A percentile compares a stretch with the other conserved stretches of the same genome.
phyloP scores from a whole-genome alignment of 2,329 filamentous ascomycete genomes.

The Chalara sp. region DNA sequence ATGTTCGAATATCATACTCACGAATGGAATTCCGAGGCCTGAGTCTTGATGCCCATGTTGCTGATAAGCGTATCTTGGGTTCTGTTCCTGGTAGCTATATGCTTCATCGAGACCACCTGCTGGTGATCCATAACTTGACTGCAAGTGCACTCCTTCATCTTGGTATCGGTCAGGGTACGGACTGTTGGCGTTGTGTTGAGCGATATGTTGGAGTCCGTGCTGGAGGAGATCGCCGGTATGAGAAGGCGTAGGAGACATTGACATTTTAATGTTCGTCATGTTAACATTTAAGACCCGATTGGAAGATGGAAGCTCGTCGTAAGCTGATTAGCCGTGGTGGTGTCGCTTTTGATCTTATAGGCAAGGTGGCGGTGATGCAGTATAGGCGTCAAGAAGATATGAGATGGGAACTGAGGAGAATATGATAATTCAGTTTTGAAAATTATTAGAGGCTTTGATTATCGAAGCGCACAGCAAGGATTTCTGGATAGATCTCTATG shows the following conservation, averaged over 20 bases:
- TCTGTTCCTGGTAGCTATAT: constrained; percentile 14
- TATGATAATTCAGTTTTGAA: too few species aligned
- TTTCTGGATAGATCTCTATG: too few species aligned
- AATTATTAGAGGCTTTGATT: too few species aligned
- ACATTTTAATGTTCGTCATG: constrained; percentile 12
- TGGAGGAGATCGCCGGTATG: constrained; percentile 32
- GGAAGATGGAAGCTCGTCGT: too few species aligned
- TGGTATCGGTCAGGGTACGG: constrained; percentile 22
- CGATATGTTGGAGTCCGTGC: constrained; percentile 36
- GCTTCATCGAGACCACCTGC: constrained; percentile 12
- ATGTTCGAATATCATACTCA: constrained; percentile 7
- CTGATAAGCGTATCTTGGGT: constrained; percentile 19
- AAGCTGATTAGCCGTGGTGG: too few species aligned
- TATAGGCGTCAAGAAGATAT: not conserved
- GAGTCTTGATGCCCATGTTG: constrained; percentile 21
- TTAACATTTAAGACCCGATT: not conserved
- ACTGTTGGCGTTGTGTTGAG: constrained; percentile 35
- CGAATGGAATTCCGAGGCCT: constrained; percentile 20
- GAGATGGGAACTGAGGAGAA: not conserved
- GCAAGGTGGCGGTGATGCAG: too few species aligned
- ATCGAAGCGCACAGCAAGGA: too few species aligned
- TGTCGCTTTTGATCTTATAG: too few species aligned
- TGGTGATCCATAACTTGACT: constrained; percentile 23
- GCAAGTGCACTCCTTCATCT: constrained; percentile 17
- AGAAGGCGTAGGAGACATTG: constrained; percentile 32